Evolutionary conservation across 805 yeast species (phyloP).

Genomic region (Phaffomyces thermotolerans): DNA sequence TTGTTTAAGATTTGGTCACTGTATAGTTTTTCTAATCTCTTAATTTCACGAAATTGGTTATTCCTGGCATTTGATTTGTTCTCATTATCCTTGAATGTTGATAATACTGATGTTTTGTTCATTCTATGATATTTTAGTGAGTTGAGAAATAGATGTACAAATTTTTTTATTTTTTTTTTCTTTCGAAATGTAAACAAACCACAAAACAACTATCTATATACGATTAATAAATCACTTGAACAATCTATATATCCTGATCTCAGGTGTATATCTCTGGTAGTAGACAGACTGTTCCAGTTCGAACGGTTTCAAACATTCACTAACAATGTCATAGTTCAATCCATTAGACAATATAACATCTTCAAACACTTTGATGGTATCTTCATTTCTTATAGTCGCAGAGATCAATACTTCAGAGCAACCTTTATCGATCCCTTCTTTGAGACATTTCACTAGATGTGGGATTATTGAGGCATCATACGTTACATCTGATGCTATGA

Average conservation of each 20-base stretch:
- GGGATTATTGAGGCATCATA: slow-evolving; percentile 63
- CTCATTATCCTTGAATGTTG: slow-evolving; percentile 2
- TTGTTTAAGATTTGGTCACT: slow-evolving; percentile 19
- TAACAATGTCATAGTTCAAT: slow-evolving; percentile 16
- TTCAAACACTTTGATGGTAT: slow-evolving; percentile 41
- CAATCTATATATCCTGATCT: slow-evolving; percentile 12
- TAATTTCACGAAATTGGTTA: slow-evolving; percentile 4
- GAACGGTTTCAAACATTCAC: slow-evolving; percentile 10
- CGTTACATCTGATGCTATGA: slow-evolving; percentile 85
- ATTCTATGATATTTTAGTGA: too few relatives aligned
- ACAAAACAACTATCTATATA: background rate
- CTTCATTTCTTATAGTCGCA: slow-evolving; percentile 66
- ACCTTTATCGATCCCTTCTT: slow-evolving; percentile 15
- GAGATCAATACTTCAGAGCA: slow-evolving; percentile 43
- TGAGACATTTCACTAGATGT: slow-evolving; percentile 42
- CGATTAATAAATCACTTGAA: background rate
- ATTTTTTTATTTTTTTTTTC: background rate
- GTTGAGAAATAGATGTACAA: too few relatives aligned
- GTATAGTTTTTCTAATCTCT: slow-evolving; percentile 16
- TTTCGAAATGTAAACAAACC: slow-evolving; percentile 6
- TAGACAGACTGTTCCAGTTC: slow-evolving; percentile 20
- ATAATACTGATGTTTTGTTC: background rate
- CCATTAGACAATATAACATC: slow-evolving; percentile 20
- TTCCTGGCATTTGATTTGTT: slow-evolving; percentile 1
- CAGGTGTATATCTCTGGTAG: slow-evolving; percentile 15